Evolutionary conservation across 352 stramenopile species (phyloP), one percentile per base, ranked within the genome.

Genomic region (Phytopythium boreale): DNA sequence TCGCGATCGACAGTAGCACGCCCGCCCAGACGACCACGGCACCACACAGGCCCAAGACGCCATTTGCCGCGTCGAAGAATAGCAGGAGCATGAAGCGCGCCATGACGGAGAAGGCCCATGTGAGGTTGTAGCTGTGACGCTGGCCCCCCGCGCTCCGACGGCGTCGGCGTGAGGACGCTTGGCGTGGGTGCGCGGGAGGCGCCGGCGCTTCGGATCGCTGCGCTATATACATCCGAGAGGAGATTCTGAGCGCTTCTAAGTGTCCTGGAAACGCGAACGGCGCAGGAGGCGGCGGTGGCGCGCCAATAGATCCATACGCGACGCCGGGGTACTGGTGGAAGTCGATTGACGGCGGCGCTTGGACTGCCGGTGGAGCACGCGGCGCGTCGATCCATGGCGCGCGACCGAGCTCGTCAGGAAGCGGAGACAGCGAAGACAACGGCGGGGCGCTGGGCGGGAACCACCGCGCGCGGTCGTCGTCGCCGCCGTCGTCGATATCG

Each of bases 51-150:
- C 62, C 71, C 14, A 80, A 57, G 24, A 50, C 62, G 12, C 37
- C 59, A 12, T 62, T 84, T 41, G 72, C 76, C 24, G 34, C 57
- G 22, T 74, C 68, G 31, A 72, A 79, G 0, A 79, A 27, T 24
- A 79, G 22, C 63, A 76, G 72, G 10, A 69, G 43, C 29, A 59
- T 66, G 34, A 79, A 64, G 26, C 59, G 56, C 43, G 65, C 66
- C 43, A 68, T 59, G 43, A 71, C 61, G 24, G 61, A 39, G 39
- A 68, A 76, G 5, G 71, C 62, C 19, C 59, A 67, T 44, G 66
- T 62, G 31, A 77, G 51, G 55, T 68, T 73, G 44, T 62, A 77
- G 31, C 69, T 61, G 53, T 31, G 36, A 17, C 36, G n/a, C 34
- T 46, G 43, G 3, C 8, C n/a, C 39, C 39, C 51, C 14, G 20